Conservation (phyloP, 2,329 filamentous ascomycete species). For the Neurospora sp. region DNA sequence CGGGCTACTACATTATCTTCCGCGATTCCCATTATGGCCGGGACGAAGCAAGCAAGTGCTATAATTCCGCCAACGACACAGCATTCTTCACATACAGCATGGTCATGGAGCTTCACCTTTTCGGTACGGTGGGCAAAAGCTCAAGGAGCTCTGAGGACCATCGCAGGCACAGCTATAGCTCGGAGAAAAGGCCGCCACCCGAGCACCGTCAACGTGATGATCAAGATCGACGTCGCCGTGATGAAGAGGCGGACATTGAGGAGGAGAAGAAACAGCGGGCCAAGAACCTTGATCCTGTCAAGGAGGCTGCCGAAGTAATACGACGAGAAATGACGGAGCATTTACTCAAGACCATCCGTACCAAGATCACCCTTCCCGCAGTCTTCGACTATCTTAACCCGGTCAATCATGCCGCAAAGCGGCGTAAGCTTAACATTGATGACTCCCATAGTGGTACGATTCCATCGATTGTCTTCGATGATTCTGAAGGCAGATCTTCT, state of each 20-base stretch:
- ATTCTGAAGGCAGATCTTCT: conserved; percentile 52
- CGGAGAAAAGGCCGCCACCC: conserved; percentile 24
- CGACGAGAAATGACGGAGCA: conserved; percentile 76
- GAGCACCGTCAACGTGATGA: conserved; percentile 53
- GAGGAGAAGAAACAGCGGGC: conserved; percentile 84
- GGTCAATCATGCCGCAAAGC: conserved; percentile 65
- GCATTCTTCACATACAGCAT: conserved; percentile 86
- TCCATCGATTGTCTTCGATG: conserved; percentile 41
- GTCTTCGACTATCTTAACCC: conserved; percentile 78
- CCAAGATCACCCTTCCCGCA: conserved; percentile 71
- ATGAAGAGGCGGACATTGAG: conserved; percentile 74
- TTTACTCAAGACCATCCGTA: conserved; percentile 79
- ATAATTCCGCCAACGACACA: conserved; percentile 65
- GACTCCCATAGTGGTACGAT: conserved; percentile 53
- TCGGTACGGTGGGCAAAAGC: conserved; percentile 22
- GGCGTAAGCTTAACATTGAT: conserved; percentile 67
- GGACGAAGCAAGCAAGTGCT: conserved; percentile 73
- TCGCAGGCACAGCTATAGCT: conserved; percentile 26
- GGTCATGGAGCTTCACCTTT: conserved; percentile 69
- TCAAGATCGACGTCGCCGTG: conserved; percentile 51
- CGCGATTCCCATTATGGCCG: conserved; percentile 67
- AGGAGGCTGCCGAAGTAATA: conserved; percentile 70
- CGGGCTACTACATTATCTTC: conserved; percentile 89
- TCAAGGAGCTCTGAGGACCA: conserved; percentile 18
- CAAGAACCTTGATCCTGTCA: conserved; percentile 80